A percentile compares a stretch with the other conserved stretches of the same genome.
These are phyloP conservation scores for Aspergillus mulundensis DNA, from an alignment of 495 filamentous ascomycete species.

Conservation along the genomic window DNA sequence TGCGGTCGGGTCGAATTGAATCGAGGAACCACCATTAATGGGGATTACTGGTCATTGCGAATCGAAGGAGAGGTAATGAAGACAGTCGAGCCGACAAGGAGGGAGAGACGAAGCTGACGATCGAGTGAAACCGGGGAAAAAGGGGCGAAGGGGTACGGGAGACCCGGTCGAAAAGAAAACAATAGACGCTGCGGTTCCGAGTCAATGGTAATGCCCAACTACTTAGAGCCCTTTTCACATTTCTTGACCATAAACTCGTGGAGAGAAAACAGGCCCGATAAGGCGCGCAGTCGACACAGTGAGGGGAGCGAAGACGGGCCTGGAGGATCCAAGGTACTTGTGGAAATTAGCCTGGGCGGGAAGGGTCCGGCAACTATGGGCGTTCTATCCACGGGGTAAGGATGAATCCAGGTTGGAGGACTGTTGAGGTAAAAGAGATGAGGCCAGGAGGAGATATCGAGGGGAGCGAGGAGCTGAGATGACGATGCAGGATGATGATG, in stretches of 20 bases:
- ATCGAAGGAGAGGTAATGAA: slow-evolving; percentile 1
- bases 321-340: background rate
- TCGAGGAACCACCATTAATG: slow-evolving; percentile 15
- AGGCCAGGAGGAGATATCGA: background rate
- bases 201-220: slow-evolving; percentile 5
- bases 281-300: slow-evolving; percentile 1
- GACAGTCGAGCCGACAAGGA: slow-evolving; percentile 10
- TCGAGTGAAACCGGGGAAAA: slow-evolving; percentile 17
- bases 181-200: background rate
- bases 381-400: background rate
- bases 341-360: slow-evolving; percentile 2
- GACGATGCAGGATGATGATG: slow-evolving; percentile 12
- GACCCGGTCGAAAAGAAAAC: slow-evolving; percentile 13
- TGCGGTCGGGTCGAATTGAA: background rate
- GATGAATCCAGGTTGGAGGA: background rate
- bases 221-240: slow-evolving; percentile 2
- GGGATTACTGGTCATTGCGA: slow-evolving; percentile 20
- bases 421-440: background rate
- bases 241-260: slow-evolving; percentile 4
- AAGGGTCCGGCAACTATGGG: background rate
- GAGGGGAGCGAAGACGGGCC: slow-evolving; percentile 1
- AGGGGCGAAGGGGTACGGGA: slow-evolving; percentile 21
- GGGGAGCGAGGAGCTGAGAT: slow-evolving; percentile 5
- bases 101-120: slow-evolving; percentile 14
- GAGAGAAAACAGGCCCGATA: background rate